A percentile compares a stretch with the other conserved stretches of the same genome.
Evolutionary conservation across 306 rosid species (phyloP).

Genomic region (Inga leiocalycina): DNA sequence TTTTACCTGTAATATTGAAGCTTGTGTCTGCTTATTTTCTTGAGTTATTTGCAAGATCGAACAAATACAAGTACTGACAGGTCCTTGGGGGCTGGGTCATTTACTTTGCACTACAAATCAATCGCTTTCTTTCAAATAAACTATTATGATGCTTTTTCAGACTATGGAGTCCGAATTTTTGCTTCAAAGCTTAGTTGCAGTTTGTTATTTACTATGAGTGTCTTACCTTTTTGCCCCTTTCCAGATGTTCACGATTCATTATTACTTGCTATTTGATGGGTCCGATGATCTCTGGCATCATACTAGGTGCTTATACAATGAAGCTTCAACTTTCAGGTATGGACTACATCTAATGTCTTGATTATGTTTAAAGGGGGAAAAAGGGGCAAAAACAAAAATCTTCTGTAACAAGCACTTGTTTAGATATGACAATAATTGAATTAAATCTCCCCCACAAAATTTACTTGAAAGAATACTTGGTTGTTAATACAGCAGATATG

Average conservation of each 20-base stretch:
- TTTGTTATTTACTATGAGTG: background rate
- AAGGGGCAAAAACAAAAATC: background rate
- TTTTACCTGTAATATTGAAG: conserved; percentile 1
- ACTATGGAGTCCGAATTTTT: background rate
- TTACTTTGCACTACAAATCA: background rate
- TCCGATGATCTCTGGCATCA: conserved; percentile 86
- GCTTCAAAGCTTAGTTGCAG: background rate
- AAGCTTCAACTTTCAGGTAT: conserved; percentile 81
- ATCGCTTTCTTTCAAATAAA: conserved; percentile 15
- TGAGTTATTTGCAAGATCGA: background rate
- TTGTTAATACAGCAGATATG: background rate
- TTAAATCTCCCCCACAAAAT: background rate
- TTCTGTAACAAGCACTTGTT: conserved; percentile 8
- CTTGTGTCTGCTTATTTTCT: background rate
- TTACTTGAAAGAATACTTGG: background rate
- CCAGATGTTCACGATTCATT: conserved; percentile 95
- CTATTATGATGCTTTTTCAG: background rate
- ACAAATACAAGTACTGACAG: background rate
- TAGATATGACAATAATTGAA: conserved; percentile 5
- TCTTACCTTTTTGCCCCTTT: conserved; percentile 16
- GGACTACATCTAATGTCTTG: conserved; percentile 1
- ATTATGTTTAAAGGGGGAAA: background rate
- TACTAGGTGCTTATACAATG: conserved; percentile 60
- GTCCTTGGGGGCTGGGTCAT: background rate
- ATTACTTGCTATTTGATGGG: conserved; percentile 86